Percentiles rank a stretch among this genome's conserved stretches.
Conservation (phyloP, 805 yeast genomes). For the Phaffomyces thermotolerans region DNA sequence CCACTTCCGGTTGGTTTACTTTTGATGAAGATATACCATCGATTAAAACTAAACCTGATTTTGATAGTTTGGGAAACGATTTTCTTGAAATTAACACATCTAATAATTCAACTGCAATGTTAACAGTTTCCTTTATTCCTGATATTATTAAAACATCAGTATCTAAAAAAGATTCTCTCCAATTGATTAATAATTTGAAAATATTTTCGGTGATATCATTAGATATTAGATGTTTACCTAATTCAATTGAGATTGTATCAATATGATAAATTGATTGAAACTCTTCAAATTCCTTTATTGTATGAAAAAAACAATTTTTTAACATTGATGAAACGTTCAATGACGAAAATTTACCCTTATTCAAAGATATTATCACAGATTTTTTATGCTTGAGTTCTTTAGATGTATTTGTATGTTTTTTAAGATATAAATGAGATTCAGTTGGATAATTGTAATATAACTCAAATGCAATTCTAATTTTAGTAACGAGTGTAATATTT, state of each 20-base stretch:
- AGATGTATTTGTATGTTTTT: slow-evolving; percentile 6
- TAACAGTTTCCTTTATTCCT: slow-evolving; percentile 48
- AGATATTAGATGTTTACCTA: slow-evolving; percentile 21
- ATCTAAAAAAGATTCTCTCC: slow-evolving; percentile 40
- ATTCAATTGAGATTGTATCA: slow-evolving; percentile 26
- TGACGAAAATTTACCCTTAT: neutral
- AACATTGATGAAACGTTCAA: neutral
- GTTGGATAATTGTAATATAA: slow-evolving; percentile 31
- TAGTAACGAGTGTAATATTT: slow-evolving; percentile 27
- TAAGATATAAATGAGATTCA: slow-evolving; percentile 31
- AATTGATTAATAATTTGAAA: slow-evolving; percentile 38
- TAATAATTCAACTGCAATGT: slow-evolving; percentile 40
- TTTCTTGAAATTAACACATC: slow-evolving; percentile 34
- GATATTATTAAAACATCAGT: slow-evolving; percentile 44
- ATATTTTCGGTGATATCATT: slow-evolving; percentile 33
- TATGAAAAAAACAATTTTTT: neutral
- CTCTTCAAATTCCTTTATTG: neutral
- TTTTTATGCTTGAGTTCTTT: neutral
- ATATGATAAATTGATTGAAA: neutral
- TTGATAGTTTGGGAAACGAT: slow-evolving; percentile 14
- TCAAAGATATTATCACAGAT: neutral
- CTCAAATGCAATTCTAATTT: slow-evolving; percentile 28
- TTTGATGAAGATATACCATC: neutral
- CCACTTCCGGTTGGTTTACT: too few species aligned
- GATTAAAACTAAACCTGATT: slow-evolving; percentile 25